A percentile compares a stretch with the other conserved stretches of the same genome.
These are phyloP conservation scores for Fusarium praegraminearum DNA, from an alignment of 2,329 filamentous ascomycete genomes.

Conservation along the genomic window DNA sequence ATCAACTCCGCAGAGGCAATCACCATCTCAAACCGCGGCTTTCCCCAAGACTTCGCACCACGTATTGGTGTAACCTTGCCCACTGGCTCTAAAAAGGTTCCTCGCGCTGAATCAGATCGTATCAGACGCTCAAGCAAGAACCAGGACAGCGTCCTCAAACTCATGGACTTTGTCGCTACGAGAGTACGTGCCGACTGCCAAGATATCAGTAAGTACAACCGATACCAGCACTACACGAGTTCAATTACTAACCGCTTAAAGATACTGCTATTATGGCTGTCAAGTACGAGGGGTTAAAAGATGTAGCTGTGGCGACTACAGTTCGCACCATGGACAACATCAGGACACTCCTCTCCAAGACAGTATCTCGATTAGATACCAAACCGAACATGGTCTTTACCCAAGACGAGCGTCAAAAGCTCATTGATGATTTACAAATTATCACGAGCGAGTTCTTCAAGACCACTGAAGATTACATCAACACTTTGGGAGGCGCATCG, in stretches of 20 bases:
- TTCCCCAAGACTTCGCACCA: background rate
- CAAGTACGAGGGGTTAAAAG: background rate
- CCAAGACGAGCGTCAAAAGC: background rate
- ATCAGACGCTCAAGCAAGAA: background rate
- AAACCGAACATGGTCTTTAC: background rate
- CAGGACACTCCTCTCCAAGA: background rate
- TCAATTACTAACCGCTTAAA: background rate
- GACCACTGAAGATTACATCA: background rate
- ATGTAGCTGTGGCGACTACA: background rate
- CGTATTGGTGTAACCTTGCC: background rate
- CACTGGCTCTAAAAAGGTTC: background rate
- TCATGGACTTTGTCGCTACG: background rate
- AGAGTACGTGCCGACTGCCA: background rate
- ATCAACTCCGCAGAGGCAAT: background rate
- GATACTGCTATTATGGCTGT: background rate
- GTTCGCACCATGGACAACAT: conserved; percentile 8
- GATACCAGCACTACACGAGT: rapidly evolving
- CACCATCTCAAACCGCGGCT: background rate
- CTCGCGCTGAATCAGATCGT: background rate
- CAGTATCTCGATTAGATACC: background rate
- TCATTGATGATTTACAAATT: background rate
- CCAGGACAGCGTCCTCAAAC: background rate
- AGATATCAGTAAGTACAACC: conserved; percentile 3
- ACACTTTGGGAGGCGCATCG: background rate
- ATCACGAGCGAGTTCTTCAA: background rate